Evolutionary conservation across 2,329 filamentous ascomycete genomes (phyloP).

Genomic region (Colletotrichum graminicola): DNA sequence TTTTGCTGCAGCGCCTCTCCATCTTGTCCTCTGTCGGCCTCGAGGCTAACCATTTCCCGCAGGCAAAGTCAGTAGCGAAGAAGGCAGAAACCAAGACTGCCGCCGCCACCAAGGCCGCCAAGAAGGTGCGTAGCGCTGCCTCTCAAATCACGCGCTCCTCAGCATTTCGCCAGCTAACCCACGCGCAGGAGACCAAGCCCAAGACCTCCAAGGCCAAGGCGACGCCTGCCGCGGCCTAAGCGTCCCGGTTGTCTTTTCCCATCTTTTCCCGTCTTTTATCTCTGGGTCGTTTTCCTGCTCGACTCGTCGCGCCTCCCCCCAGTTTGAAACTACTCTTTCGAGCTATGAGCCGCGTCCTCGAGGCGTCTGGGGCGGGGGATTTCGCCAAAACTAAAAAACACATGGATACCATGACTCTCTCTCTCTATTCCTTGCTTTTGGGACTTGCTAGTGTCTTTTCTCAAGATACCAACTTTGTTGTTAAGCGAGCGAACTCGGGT

Average conservation of each 20-base stretch:
- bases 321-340: background rate
- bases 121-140: constrained; percentile 29
- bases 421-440: background rate
- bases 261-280: background rate
- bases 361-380: background rate
- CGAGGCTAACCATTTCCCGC: background rate
- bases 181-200: constrained; percentile 36
- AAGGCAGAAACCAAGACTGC: constrained; percentile 35
- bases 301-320: background rate
- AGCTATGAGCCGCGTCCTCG: background rate
- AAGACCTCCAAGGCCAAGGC: constrained; percentile 39
- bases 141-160: background rate
- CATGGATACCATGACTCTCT: constrained; percentile 2
- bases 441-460: constrained; percentile 30
- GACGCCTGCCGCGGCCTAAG: constrained; percentile 15
- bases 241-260: background rate
- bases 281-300: background rate
- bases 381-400: background rate
- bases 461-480: constrained; percentile 37
- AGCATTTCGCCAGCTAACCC: background rate
- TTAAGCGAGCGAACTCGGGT: constrained; percentile 27
- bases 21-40: background rate
- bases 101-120: constrained; percentile 34
- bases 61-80: constrained; percentile 41
- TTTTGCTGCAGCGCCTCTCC: background rate